A percentile compares a stretch with the other conserved stretches of the same genome.
Evolutionary conservation across 352 stramenopile genomes (phyloP).

Genomic region (Thraustochytrium striatum): DNA sequence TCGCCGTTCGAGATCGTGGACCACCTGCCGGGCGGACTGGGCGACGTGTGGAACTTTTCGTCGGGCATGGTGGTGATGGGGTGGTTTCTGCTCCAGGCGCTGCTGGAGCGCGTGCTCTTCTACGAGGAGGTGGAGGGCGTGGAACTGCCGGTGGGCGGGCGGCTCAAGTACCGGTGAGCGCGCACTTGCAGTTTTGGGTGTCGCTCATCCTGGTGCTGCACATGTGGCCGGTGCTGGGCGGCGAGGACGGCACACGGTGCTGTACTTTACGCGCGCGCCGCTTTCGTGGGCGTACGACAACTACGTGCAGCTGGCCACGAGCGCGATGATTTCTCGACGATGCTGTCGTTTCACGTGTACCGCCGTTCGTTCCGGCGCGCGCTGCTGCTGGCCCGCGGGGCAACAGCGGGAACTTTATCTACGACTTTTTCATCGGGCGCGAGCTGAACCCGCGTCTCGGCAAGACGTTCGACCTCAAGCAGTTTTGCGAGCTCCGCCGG

Average conservation of each 20-base stretch:
- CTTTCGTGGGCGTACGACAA: constrained; percentile 59
- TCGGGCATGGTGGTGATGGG: constrained; percentile 56
- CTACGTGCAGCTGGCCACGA: constrained; percentile 64
- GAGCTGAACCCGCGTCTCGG: constrained; percentile 75
- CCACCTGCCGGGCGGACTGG: constrained; percentile 31
- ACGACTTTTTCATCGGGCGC: constrained; percentile 84
- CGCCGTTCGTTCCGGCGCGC: constrained; percentile 59
- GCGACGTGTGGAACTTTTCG: constrained; percentile 47
- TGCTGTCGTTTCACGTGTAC: constrained; percentile 69
- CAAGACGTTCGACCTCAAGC: constrained; percentile 71
- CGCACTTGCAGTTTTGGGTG: constrained; percentile 41
- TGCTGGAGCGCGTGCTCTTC: constrained; percentile 69
- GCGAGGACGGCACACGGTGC: constrained; percentile 50
- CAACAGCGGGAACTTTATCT: constrained; percentile 67
- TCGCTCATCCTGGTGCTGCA: constrained; percentile 21
- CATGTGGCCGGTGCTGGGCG: constrained; percentile 63
- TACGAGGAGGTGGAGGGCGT: constrained; percentile 63
- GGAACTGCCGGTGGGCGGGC: constrained; percentile 57
- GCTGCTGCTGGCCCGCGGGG: constrained; percentile 65
- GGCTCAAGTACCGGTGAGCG: constrained; percentile 73
- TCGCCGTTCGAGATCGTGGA: constrained; percentile 27
- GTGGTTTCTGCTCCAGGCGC: constrained; percentile 71
- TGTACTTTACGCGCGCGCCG: constrained; percentile 42
- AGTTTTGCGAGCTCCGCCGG: constrained; percentile 82
- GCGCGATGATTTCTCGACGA: constrained; percentile 61